These are phyloP conservation scores for Yarrowia phangngaensis DNA, from an alignment of 805 yeast species.

Conservation along the genomic window DNA sequence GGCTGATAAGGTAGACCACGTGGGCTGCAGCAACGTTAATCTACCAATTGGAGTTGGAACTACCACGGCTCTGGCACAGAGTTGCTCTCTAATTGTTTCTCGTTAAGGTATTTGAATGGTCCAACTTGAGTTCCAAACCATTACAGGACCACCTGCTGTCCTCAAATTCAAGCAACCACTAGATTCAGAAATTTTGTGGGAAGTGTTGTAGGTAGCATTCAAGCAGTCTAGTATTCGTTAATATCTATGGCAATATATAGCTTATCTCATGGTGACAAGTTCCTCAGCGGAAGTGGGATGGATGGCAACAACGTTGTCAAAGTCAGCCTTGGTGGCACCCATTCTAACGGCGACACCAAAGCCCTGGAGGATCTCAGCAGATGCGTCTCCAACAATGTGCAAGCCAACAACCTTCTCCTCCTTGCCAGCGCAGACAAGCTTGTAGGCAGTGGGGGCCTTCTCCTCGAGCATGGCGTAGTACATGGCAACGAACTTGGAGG, in stretches of 20 bases:
- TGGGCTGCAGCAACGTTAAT: too few species aligned
- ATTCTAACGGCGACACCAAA: slow-evolving; percentile 97
- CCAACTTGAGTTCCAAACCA: too few species aligned
- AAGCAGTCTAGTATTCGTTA: too few species aligned
- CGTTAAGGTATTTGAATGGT: too few species aligned
- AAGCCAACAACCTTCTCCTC: slow-evolving; percentile 94
- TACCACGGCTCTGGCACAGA: too few species aligned
- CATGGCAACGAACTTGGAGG: slow-evolving; percentile 84
- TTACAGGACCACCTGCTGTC: too few species aligned
- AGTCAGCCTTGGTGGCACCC: slow-evolving; percentile 98
- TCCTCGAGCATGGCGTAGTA: slow-evolving; percentile 71
- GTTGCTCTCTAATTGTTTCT: too few species aligned
- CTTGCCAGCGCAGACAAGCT: slow-evolving; percentile 69
- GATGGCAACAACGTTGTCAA: slow-evolving; percentile 93
- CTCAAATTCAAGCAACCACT: too few species aligned
- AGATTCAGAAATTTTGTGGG: too few species aligned
- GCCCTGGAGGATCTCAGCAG: slow-evolving; percentile 94
- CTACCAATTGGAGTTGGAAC: too few species aligned
- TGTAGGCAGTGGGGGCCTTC: slow-evolving; percentile 85
- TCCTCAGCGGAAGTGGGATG: slow-evolving; percentile 99
- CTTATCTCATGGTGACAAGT: slow-evolving; percentile 70
- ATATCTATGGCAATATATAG: not conserved
- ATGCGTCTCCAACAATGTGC: slow-evolving; percentile 85
- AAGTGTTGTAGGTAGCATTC: too few species aligned
- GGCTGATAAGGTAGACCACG: too few species aligned